Conservation (phyloP, 176 grass and related monocot species). For the Avena atlantica region DNA sequence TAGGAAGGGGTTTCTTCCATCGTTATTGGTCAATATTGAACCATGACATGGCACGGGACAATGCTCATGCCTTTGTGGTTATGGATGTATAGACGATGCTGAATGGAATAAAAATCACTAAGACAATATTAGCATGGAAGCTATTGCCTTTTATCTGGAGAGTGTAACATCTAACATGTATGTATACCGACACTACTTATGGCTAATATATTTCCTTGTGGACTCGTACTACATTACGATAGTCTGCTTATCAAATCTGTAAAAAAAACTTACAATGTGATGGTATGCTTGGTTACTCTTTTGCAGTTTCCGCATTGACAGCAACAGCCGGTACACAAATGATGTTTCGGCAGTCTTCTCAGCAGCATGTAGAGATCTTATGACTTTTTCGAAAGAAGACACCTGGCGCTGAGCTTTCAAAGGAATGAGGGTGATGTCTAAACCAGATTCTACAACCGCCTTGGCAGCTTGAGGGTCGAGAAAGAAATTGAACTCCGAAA, state of each 20-base stretch:
- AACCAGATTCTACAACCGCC: slow-evolving; percentile 54
- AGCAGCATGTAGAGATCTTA: slow-evolving; percentile 27
- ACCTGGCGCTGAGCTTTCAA: slow-evolving; percentile 61
- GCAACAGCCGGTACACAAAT: slow-evolving; percentile 52
- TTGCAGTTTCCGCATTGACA: slow-evolving; percentile 62
- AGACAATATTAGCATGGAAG: neutral
- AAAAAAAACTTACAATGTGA: slow-evolving; percentile 59
- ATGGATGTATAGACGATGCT: neutral
- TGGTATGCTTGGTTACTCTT: slow-evolving; percentile 47
- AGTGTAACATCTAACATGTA: neutral
- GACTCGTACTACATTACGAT: neutral
- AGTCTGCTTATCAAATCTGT: neutral
- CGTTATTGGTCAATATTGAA: neutral
- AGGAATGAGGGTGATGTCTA: slow-evolving; percentile 62
- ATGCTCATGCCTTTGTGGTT: neutral
- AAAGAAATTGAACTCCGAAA: slow-evolving; percentile 79
- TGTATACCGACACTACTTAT: neutral
- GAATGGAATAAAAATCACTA: neutral
- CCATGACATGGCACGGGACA: neutral
- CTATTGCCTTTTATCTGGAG: neutral
- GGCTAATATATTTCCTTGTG: neutral
- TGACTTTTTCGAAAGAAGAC: slow-evolving; percentile 49
- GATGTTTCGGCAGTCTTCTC: slow-evolving; percentile 62
- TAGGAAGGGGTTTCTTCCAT: neutral
- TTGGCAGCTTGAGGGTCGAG: slow-evolving; percentile 77